Conservation (phyloP, 441 rosid species). For the Erodium chrysanthum region DNA sequence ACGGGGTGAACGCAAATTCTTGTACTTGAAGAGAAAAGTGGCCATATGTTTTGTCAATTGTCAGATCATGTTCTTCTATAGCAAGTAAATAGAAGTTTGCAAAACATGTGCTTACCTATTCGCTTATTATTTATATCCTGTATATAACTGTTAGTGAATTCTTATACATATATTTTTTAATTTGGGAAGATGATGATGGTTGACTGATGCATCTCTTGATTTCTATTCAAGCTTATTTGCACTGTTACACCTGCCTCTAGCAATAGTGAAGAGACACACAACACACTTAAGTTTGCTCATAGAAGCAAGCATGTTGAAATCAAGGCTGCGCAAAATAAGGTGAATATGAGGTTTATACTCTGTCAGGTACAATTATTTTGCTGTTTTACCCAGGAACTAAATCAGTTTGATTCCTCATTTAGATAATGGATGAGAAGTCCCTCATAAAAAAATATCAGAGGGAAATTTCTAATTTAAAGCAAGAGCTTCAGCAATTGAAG, state of each 20-base stretch:
- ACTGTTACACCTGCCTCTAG: conserved; percentile 99
- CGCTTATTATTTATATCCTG: neutral
- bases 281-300: conserved; percentile 93
- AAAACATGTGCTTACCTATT: neutral
- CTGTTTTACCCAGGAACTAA: conserved; percentile 14
- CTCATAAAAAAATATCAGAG: conserved; percentile 92
- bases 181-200: neutral
- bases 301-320: conserved; percentile 96
- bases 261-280: conserved; percentile 93
- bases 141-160: neutral
- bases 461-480: conserved; percentile 79
- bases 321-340: conserved; percentile 94
- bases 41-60: too few species aligned
- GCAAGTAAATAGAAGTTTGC: too few species aligned
- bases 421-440: conserved; percentile 98
- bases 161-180: neutral
- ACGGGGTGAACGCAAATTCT: too few species aligned
- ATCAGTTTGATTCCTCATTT: conserved; percentile 15
- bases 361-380: conserved; percentile 14
- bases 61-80: too few species aligned
- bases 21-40: too few species aligned
- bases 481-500: conserved; percentile 82
- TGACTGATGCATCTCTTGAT: conserved; percentile 12
- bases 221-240: conserved; percentile 73
- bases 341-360: conserved; percentile 18